Evolutionary conservation across 306 rosid species (phyloP).

Genomic region (Acacia confusa): DNA sequence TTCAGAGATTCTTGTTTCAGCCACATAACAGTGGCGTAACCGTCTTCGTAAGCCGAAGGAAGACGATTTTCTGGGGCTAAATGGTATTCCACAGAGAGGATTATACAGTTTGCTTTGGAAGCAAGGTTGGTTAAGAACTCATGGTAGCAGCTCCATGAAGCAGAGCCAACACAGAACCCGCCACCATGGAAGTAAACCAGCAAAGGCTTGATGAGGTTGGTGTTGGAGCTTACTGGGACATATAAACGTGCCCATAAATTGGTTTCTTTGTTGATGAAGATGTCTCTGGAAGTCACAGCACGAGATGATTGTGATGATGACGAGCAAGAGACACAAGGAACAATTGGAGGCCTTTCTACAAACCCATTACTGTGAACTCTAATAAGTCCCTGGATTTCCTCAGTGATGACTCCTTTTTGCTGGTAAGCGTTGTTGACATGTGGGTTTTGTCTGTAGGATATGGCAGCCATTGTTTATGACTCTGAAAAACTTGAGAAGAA

Average conservation of each 20-base stretch:
- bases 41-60: conserved; percentile 80
- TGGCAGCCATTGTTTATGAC: conserved; percentile 56
- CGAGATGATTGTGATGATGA: conserved; percentile 41
- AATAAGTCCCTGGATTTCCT: conserved; percentile 79
- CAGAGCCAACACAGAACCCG: conserved; percentile 93
- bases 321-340: conserved; percentile 58
- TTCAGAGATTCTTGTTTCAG: conserved; percentile 55
- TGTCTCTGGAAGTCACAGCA: conserved; percentile 53
- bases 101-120: conserved; percentile 54
- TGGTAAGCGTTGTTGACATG: conserved; percentile 33
- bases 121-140: conserved; percentile 64
- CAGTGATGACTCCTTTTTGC: conserved; percentile 45
- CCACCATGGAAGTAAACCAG: conserved; percentile 89
- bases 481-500: conserved; percentile 13
- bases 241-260: conserved; percentile 73
- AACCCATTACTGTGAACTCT: conserved; percentile 63
- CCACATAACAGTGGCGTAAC: conserved; percentile 66
- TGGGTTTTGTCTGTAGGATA: conserved; percentile 41
- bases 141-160: conserved; percentile 87
- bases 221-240: conserved; percentile 34
- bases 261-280: conserved; percentile 53
- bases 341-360: conserved; percentile 62
- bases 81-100: conserved; percentile 67
- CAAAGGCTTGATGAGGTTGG: conserved; percentile 44
- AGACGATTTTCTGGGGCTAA: conserved; percentile 80